Evolutionary conservation across 371 early-diverging fungal genomes (phyloP).

Genomic region (Dichotomocladium elegans): DNA sequence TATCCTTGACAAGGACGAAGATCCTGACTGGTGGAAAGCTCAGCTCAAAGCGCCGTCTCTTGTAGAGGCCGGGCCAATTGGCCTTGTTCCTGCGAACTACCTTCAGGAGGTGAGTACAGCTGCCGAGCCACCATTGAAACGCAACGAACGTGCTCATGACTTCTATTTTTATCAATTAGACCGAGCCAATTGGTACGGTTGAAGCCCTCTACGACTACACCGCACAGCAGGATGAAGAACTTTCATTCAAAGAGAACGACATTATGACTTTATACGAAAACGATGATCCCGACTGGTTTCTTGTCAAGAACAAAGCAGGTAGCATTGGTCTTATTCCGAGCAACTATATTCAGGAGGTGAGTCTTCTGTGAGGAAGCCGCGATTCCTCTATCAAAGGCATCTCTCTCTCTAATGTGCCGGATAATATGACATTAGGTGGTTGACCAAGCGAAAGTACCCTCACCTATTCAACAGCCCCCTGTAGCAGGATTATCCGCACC

Average conservation of each 20-base stretch:
- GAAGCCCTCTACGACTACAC: slow-evolving; percentile 77
- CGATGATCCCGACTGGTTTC: slow-evolving; percentile 78
- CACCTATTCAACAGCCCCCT: neutral
- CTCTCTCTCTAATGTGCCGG: no score
- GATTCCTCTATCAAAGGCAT: no score
- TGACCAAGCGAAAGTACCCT: neutral
- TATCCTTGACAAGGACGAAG: slow-evolving; percentile 61
- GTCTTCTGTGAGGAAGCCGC: no score
- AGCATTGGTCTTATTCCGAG: slow-evolving; percentile 70
- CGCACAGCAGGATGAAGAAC: slow-evolving; percentile 73
- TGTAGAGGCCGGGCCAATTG: slow-evolving; percentile 51
- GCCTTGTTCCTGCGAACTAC: slow-evolving; percentile 81
- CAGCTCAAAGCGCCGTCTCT: slow-evolving; percentile 49
- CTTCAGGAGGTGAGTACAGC: slow-evolving; percentile 53
- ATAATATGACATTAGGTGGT: no score
- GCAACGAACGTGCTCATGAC: neutral
- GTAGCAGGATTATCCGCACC: no score
- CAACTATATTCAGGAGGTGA: slow-evolving; percentile 68
- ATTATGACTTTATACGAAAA: slow-evolving; percentile 64
- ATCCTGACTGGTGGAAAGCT: slow-evolving; percentile 77
- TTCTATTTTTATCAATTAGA: slow-evolving; percentile 15
- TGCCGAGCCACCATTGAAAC: neutral
- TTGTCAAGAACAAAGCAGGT: slow-evolving; percentile 52
- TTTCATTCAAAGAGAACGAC: slow-evolving; percentile 72
- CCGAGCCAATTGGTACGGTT: slow-evolving; percentile 47